Evolutionary conservation across 2,329 filamentous ascomycete genomes (phyloP).

Genomic region (Didymella keratinophila): DNA sequence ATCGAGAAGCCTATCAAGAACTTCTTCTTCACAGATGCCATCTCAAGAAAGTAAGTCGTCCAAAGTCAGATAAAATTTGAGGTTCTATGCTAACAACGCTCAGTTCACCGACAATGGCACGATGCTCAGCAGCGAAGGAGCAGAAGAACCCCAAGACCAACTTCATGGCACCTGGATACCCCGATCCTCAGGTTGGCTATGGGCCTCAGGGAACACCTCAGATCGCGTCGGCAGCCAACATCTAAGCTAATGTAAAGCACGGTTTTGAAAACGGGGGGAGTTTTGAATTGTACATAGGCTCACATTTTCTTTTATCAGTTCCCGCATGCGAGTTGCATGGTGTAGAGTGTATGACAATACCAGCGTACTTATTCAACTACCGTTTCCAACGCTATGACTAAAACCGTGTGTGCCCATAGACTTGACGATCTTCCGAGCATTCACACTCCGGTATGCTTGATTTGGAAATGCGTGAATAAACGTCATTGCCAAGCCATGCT

Average conservation of each 20-base stretch:
- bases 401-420: background rate
- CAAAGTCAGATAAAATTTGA: background rate
- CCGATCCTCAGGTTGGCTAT: slow-evolving; percentile 53
- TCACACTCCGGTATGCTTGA: slow-evolving; percentile 1
- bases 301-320: slow-evolving; percentile 33
- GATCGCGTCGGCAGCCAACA: slow-evolving; percentile 34
- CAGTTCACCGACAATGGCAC: slow-evolving; percentile 97
- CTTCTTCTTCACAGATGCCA: slow-evolving; percentile 98
- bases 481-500: slow-evolving; percentile 17
- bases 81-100: slow-evolving; percentile 22
- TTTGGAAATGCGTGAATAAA: slow-evolving; percentile 4
- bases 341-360: slow-evolving; percentile 37
- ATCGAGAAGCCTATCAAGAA: slow-evolving; percentile 90
- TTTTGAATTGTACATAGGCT: slow-evolving; percentile 44
- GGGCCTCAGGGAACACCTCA: slow-evolving; percentile 40
- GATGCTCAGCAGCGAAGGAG: slow-evolving; percentile 92
- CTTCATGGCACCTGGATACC: slow-evolving; percentile 60
- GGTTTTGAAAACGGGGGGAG: slow-evolving; percentile 24
- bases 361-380: slow-evolving; percentile 28
- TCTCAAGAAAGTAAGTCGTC: slow-evolving; percentile 83
- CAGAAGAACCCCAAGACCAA: slow-evolving; percentile 59
- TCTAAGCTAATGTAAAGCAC: slow-evolving; percentile 29
- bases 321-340: slow-evolving; percentile 27
- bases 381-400: background rate
- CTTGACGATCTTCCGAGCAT: background rate